Percentiles rank a stretch among this genome's conserved stretches.
phyloP scores from a whole-genome alignment of 352 stramenopile genomes.

The Pythium scleroteichum region DNA sequence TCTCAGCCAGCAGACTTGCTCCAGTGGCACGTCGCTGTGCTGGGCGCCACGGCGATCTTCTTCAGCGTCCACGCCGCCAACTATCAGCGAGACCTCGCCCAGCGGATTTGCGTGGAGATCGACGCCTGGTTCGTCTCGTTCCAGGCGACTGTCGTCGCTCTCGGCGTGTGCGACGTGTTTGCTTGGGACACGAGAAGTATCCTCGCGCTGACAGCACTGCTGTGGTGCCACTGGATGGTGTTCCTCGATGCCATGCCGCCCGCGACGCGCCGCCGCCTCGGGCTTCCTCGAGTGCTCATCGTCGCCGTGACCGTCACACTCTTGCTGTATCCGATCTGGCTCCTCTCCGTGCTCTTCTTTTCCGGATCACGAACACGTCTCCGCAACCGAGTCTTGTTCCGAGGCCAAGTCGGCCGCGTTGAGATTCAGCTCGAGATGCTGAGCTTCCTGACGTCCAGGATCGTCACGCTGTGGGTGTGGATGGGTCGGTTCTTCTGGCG shows the following conservation, averaged over 20 bases:
- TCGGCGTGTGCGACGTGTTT: constrained; percentile 17
- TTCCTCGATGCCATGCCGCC: constrained; percentile 24
- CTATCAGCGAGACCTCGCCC: constrained; percentile 13
- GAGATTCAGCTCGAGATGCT: constrained; percentile 12
- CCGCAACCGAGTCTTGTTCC: constrained; percentile 14
- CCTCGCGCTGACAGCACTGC: constrained; percentile 7
- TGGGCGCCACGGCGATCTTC: neutral
- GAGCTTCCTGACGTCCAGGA: constrained; percentile 7
- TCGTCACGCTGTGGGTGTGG: constrained; percentile 23
- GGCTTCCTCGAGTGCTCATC: constrained; percentile 13
- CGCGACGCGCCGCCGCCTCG: constrained; percentile 3
- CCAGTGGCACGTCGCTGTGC: constrained; percentile 8
- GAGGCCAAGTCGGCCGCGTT: neutral
- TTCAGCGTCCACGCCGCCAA: constrained; percentile 2
- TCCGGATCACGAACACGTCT: neutral
- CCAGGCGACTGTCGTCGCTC: constrained; percentile 2
- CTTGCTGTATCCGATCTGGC: constrained; percentile 7
- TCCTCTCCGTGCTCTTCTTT: constrained; percentile 11
- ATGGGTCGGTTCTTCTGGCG: constrained; percentile 10
- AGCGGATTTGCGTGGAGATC: constrained; percentile 13
- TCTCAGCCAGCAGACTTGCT: neutral
- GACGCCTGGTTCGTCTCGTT: constrained; percentile 28
- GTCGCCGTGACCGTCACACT: constrained; percentile 3
- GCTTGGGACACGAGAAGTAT: constrained; percentile 13
- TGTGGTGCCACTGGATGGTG: constrained; percentile 25